Conservation (phyloP, 345 rosid species). For the Crucihimalaya himalaica region DNA sequence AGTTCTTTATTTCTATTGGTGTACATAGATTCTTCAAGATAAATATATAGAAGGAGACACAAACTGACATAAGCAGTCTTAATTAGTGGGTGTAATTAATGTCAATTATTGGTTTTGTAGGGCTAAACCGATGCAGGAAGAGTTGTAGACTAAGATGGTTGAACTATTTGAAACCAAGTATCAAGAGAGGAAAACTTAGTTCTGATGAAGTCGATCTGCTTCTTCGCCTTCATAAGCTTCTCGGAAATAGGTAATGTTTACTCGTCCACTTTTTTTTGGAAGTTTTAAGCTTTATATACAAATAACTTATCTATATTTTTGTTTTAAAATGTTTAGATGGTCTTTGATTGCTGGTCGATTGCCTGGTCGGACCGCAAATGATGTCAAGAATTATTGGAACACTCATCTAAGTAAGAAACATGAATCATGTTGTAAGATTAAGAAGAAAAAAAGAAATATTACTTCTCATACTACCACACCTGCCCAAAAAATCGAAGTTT, state of each 20-base stretch:
- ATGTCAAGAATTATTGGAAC: slow-evolving; percentile 61
- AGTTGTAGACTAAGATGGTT: slow-evolving; percentile 53
- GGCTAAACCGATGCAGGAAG: slow-evolving; percentile 17
- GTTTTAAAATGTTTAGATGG: slow-evolving; percentile 40
- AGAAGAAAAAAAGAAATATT: slow-evolving; percentile 13
- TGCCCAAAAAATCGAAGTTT: slow-evolving; percentile 9
- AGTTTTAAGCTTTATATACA: not conserved
- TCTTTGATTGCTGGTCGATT: slow-evolving; percentile 57
- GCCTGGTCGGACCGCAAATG: slow-evolving; percentile 58
- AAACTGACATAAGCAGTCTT: not conserved
- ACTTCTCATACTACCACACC: not conserved
- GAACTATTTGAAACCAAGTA: slow-evolving; percentile 58
- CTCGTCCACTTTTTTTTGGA: not conserved
- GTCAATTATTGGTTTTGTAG: not conserved
- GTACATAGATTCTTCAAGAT: slow-evolving; percentile 25
- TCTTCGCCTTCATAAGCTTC: slow-evolving; percentile 57
- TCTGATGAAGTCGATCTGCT: slow-evolving; percentile 64
- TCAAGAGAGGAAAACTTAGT: slow-evolving; percentile 51
- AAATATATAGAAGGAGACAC: slow-evolving; percentile 2
- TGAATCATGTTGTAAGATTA: slow-evolving; percentile 22
- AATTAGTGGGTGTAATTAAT: not conserved
- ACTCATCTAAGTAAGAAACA: slow-evolving; percentile 52
- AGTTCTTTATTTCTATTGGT: slow-evolving; percentile 11
- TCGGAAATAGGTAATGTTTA: slow-evolving; percentile 50
- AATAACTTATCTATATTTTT: not conserved